Evolutionary conservation across 352 stramenopile genomes (phyloP), one percentile per base, ranked within the genome.

Genomic region (Halophytophthora polymorphica): DNA sequence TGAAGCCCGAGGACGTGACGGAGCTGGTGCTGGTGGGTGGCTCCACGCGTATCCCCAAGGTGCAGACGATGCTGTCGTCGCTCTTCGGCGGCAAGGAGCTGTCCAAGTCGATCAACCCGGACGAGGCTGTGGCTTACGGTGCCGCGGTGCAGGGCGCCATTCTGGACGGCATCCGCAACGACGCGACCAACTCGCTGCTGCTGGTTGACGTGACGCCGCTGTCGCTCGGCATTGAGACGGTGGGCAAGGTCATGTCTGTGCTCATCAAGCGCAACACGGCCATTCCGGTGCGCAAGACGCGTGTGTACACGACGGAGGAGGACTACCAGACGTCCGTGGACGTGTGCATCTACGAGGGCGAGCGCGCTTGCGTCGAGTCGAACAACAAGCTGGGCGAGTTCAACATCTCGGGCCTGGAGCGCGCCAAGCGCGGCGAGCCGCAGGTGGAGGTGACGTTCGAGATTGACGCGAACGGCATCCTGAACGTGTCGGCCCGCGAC

Each of bases 311-410:
- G 0, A 86, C 74, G 13, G 74, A 83, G 55, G 74, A 82, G 50
- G 74, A 86, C 61, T 86, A 80, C 61, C 74, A 97, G 71, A 97
- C 90, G 44, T 81, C 71, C 10, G 85, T 90, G 40, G 78, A 90
- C 40, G 88, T 95, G 55, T 86, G 86, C 49, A 87, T 95, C 31
- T 95, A 89, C 69, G 86, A 92, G 69, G 90, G 90, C 38, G 90
- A 97, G 57, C 77, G 89, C 34, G 83, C 83, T 5, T 87, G 75
- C 54, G 86, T 96, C 10, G 84, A 94, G 54, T 85, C 74, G 43
- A 97, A 97, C 83, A 96, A 97, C 73, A 96, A 96, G 69, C 71
- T 97, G 34, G 90, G 89, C 49, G 81, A 93, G 47, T 97, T 97
- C 61, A 90, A 87, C 57, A 96, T 97, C 55, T 88, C 71, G 2